Percentiles rank a stretch among this genome's conserved stretches.
phyloP scores from a whole-genome alignment of 352 stramenopile genomes.

The Phytopythium mirpurense region DNA sequence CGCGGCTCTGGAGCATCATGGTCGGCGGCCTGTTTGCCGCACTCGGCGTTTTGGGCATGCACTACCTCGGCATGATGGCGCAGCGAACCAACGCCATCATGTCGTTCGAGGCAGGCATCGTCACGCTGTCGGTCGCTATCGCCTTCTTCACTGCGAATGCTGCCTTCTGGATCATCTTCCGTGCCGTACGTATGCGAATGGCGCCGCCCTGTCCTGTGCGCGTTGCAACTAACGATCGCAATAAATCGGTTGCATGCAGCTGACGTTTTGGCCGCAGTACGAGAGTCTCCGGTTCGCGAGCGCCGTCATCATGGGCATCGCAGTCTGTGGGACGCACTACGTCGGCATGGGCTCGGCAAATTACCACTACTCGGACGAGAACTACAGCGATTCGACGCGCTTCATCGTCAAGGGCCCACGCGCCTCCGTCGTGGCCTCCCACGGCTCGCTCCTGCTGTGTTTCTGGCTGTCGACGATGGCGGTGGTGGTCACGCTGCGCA shows the following conservation, averaged over 20 bases:
- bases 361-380: conserved; percentile 27
- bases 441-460: conserved; percentile 41
- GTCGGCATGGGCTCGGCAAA: conserved; percentile 38
- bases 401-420: conserved; percentile 30
- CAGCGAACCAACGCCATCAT: conserved; percentile 39
- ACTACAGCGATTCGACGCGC: conserved; percentile 15
- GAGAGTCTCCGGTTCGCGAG: conserved; percentile 44
- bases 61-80: conserved; percentile 71
- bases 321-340: conserved; percentile 65
- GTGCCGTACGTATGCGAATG: conserved; percentile 22
- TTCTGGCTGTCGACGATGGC: conserved; percentile 47
- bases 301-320: conserved; percentile 56
- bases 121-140: conserved; percentile 44
- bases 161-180: conserved; percentile 70
- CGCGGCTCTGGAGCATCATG: conserved; percentile 41
- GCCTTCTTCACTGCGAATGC: conserved; percentile 51
- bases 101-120: conserved; percentile 31
- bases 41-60: conserved; percentile 63
- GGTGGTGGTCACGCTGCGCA: conserved; percentile 5
- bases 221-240: background rate
- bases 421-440: conserved; percentile 30
- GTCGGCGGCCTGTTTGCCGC: conserved; percentile 44
- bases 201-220: background rate
- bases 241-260: conserved; percentile 10
- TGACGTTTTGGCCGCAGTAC: conserved; percentile 58